Percentiles rank a stretch among this genome's conserved stretches.
These are phyloP conservation scores for Trypanosoma cruzi DNA, from an alignment of 208 protist genomes.

Conservation along the genomic window DNA sequence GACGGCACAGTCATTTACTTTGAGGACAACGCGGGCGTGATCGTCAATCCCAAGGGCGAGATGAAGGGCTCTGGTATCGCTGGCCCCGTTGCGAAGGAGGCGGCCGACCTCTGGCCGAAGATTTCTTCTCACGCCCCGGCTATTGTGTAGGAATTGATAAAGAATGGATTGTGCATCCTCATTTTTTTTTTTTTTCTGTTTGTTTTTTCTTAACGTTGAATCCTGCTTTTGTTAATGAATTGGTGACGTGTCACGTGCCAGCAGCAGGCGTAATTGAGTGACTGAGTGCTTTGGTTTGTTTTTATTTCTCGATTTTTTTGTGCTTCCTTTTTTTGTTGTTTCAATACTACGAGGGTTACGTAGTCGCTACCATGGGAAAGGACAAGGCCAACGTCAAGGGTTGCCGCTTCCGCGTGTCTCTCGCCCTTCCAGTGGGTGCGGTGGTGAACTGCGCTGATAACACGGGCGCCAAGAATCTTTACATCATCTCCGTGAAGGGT, in stretches of 20 bases:
- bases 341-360: conserved; percentile 1
- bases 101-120: conserved; percentile 99
- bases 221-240: conserved; percentile 1
- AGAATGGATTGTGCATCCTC: conserved; percentile 12
- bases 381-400: conserved; percentile 91
- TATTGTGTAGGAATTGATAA: conserved; percentile 91
- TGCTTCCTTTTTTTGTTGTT: background rate
- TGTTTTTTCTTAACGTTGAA: conserved; percentile 5
- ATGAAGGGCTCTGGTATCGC: conserved; percentile 99
- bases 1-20: conserved; percentile 99
- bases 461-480: conserved; percentile 99
- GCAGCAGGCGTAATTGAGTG: background rate
- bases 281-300: background rate
- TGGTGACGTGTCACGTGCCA: background rate
- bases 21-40: conserved; percentile 99
- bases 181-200: conserved; percentile 25
- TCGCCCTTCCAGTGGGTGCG: conserved; percentile 98
- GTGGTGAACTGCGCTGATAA: conserved; percentile 99
- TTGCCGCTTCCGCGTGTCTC: conserved; percentile 98
- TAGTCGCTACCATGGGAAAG: conserved; percentile 78
- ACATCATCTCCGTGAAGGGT: conserved; percentile 99
- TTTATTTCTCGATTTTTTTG: conserved; percentile 6
- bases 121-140: conserved; percentile 96
- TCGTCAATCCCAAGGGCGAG: conserved; percentile 99
- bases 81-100: conserved; percentile 99